Conservation (phyloP, 768 basidiomycete species). For the Glaciozyma antarctica region DNA sequence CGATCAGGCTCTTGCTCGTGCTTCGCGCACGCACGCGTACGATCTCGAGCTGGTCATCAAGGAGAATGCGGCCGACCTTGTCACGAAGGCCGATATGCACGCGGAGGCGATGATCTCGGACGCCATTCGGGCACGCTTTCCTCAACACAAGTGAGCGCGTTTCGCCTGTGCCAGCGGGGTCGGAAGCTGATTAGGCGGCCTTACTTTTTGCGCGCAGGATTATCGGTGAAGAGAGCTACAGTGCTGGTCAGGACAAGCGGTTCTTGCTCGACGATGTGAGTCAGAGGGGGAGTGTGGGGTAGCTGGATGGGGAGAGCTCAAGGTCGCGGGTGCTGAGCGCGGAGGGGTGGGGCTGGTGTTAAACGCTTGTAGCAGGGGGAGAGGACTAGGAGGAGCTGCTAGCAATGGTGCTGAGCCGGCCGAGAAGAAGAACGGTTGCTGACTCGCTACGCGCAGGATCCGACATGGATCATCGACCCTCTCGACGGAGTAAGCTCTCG, state of each 20-base stretch:
- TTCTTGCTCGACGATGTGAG: conserved; percentile 31
- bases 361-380: too few species aligned
- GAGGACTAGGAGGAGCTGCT: not conserved
- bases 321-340: not conserved
- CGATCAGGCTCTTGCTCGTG: conserved; percentile 26
- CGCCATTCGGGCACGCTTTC: conserved; percentile 24
- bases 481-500: conserved; percentile 24
- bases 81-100: conserved; percentile 24
- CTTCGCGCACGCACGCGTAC: conserved; percentile 6
- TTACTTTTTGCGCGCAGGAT: conserved; percentile 17
- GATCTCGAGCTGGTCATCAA: conserved; percentile 29
- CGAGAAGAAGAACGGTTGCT: not conserved
- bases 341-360: not conserved
- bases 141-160: conserved; percentile 27
- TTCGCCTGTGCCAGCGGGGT: too few species aligned
- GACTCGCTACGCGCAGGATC: conserved; percentile 7
- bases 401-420: too few species aligned
- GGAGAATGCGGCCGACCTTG: conserved; percentile 29
- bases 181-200: not conserved
- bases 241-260: conserved; percentile 33
- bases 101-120: conserved; percentile 27
- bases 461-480: conserved; percentile 35
- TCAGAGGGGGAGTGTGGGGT: not conserved
- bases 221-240: conserved; percentile 34
- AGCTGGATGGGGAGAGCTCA: not conserved